phyloP scores from a whole-genome alignment of 306 rosid species.

The Arachis hypogaea region DNA sequence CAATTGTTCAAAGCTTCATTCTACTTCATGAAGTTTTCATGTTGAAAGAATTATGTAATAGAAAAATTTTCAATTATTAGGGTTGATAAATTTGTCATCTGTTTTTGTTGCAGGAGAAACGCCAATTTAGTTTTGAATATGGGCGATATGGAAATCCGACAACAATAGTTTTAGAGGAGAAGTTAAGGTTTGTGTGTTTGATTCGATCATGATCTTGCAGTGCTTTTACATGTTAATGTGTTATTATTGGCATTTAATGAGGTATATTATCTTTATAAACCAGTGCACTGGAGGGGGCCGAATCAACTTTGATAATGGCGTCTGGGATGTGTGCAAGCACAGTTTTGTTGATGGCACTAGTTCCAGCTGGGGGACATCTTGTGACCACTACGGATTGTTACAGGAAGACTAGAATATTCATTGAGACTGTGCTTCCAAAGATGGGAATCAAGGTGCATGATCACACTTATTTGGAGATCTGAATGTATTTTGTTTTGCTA shows the following conservation, averaged over 20 bases:
- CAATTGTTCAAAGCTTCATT: not conserved
- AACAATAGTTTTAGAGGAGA: constrained; percentile 84
- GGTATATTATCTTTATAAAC: constrained; percentile 30
- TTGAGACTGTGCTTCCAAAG: constrained; percentile 84
- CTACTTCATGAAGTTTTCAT: not conserved
- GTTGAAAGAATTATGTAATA: not conserved
- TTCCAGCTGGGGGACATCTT: constrained; percentile 96
- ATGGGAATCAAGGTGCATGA: constrained; percentile 82
- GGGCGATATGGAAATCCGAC: constrained; percentile 98
- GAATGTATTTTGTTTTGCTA: not conserved
- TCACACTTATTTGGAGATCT: constrained; percentile 1
- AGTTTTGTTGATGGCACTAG: constrained; percentile 77
- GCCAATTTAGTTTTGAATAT: constrained; percentile 74
- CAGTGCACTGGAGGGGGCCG: constrained; percentile 97
- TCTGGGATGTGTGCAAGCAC: constrained; percentile 97
- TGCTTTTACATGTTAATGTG: constrained; percentile 15
- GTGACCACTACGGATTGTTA: constrained; percentile 97
- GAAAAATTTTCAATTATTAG: not conserved
- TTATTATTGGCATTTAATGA: constrained; percentile 26
- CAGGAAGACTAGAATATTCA: constrained; percentile 91
- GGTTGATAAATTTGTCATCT: not conserved
- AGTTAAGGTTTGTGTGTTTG: constrained; percentile 74
- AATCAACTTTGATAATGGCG: constrained; percentile 85
- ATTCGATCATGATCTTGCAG: not conserved
- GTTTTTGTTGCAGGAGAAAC: constrained; percentile 72